A percentile compares a stretch with the other conserved stretches of the same genome.
These are phyloP conservation scores for Xylariales sp. DNA, from an alignment of 2,329 filamentous ascomycete genomes.

Conservation along the genomic window DNA sequence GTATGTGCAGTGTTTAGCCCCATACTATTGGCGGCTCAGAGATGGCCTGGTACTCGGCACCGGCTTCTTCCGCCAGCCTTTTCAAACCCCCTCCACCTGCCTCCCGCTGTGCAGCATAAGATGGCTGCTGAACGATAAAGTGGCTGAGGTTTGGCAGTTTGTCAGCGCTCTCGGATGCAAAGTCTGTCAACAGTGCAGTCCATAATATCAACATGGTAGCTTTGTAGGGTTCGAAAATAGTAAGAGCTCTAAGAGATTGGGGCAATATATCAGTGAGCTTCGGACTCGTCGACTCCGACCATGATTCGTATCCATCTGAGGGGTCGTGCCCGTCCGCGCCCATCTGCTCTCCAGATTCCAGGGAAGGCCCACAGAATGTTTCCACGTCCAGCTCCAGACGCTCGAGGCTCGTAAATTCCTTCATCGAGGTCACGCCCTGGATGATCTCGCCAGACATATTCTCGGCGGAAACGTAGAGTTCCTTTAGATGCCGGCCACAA, in stretches of 20 bases:
- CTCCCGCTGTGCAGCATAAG: too few relatives aligned
- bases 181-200: too few relatives aligned
- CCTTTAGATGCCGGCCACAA: slow-evolving; percentile 10
- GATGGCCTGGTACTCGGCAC: too few relatives aligned
- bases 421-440: slow-evolving; percentile 7
- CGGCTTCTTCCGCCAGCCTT: too few relatives aligned
- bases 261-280: slow-evolving; percentile 4
- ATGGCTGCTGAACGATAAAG: too few relatives aligned
- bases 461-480: slow-evolving; percentile 11
- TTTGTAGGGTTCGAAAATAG: slow-evolving; percentile 2
- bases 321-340: slow-evolving; percentile 3
- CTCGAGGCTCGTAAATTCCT: slow-evolving; percentile 9
- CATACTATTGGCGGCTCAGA: too few relatives aligned
- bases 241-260: background rate
- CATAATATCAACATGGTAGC: too few relatives aligned
- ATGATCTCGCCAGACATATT: slow-evolving; percentile 3
- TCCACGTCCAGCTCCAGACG: slow-evolving; percentile 4
- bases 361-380: slow-evolving; percentile 8
- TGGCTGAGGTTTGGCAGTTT: too few relatives aligned
- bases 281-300: background rate
- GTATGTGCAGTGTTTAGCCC: too few relatives aligned
- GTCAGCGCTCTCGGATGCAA: too few relatives aligned
- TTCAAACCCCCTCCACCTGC: too few relatives aligned
- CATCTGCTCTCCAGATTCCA: slow-evolving; percentile 8
- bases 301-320: background rate